phyloP scores from a whole-genome alignment of 2,329 filamentous ascomycete genomes.

The Exophiala phaeomuriformis region DNA sequence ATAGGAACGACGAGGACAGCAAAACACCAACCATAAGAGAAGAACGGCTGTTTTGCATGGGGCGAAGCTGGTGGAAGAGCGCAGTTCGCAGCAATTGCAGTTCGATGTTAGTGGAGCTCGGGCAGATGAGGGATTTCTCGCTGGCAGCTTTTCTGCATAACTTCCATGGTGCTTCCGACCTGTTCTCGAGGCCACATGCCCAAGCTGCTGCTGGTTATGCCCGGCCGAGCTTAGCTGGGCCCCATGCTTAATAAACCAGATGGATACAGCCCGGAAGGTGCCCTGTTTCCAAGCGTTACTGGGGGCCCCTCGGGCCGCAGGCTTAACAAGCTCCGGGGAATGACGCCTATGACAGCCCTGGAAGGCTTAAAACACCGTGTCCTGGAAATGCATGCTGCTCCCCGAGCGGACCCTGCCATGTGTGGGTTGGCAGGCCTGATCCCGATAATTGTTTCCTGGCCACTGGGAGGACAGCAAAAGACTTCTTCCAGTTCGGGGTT shows the following conservation, averaged over 20 bases:
- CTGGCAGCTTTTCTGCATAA: not conserved
- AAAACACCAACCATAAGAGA: constrained; percentile 13
- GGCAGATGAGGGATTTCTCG: not conserved
- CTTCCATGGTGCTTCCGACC: not conserved
- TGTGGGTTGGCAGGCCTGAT: not conserved
- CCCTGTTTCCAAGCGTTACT: too few relatives aligned
- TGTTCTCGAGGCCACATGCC: not conserved
- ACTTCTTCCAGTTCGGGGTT: too few relatives aligned
- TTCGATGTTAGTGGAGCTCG: not conserved
- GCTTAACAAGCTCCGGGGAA: not conserved
- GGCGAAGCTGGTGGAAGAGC: not conserved
- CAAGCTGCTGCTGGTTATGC: not conserved
- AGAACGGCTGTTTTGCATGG: not conserved
- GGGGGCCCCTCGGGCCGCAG: not conserved
- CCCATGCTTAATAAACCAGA: not conserved
- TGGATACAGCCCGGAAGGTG: too few relatives aligned
- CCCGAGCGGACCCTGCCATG: not conserved
- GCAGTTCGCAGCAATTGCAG: not conserved
- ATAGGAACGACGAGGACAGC: constrained; percentile 11
- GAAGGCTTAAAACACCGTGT: not conserved
- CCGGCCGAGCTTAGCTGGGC: not conserved
- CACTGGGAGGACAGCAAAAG: too few relatives aligned
- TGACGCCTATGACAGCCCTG: not conserved
- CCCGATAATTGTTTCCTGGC: not conserved
- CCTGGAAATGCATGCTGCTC: not conserved